Base-by-base conservation (phyloP, 805 yeast species). In the Starmerella gropengiesseri region DNA sequence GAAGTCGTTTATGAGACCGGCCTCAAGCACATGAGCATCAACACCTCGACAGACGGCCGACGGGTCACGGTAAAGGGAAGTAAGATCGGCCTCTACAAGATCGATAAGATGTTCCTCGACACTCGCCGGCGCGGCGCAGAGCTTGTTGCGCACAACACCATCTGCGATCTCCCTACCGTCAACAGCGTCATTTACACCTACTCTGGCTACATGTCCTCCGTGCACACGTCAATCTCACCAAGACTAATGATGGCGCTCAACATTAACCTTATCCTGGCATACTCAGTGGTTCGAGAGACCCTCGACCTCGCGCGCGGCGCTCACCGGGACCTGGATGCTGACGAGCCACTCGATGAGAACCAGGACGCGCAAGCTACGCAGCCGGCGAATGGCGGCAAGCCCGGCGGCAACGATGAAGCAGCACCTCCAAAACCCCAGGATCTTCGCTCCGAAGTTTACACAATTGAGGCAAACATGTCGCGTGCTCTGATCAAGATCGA, bases 401-500 rank as follows among this genome's bases (percentile, higher is more conserved):
- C 36, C 40, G 21, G 26, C 32, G 37, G 45, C 40, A 17, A 25
- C 45, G 20, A 31, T 37, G 32, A 38, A 31, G 29, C 14, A 37
- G 31, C 7, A 29, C n/a, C 16, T 21, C 5, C 39, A 18, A 20
- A 36, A n/a, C 31, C 20, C 20, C 26, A 25, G 14, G 37, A 31
- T 5, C 28, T 14, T n/a, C 32, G 18, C 7, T 17, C 17, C 22
- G 45, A 46, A 31, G 28, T n/a, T 6, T 34, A 34, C 25, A 31
- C 40, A 7, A 30, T 19, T 23, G 31, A 12, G 11, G 41, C 37
- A n/a, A 18, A 9, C 7, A 25, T 45, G 18, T 44, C 48, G 4
- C 46, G 51, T 1, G 48, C 45, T 12, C 47, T 63, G 12, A 34
- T 69, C 28, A 69, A 69, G 38, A 51, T 63, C 1, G 58, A 69